Evolutionary conservation across 352 stramenopile species (phyloP).

Genomic region (Globisporangium yorkense): DNA sequence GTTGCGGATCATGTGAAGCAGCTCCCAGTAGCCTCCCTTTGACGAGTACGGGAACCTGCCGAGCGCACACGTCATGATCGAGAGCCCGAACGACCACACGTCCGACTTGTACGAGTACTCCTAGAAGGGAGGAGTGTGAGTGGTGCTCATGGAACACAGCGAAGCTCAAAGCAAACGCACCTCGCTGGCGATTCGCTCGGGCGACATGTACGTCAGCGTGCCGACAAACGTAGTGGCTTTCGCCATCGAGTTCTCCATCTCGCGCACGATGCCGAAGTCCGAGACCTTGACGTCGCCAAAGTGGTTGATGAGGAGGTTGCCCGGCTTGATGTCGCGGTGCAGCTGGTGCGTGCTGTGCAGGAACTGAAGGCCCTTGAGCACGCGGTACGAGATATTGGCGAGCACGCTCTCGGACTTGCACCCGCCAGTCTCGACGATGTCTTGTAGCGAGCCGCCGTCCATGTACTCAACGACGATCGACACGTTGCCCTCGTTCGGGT

Average conservation of each 20-base stretch:
- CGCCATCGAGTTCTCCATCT: slow-evolving; percentile 83
- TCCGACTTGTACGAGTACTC: slow-evolving; percentile 87
- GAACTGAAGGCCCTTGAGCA: slow-evolving; percentile 85
- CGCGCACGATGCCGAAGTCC: slow-evolving; percentile 79
- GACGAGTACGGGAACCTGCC: slow-evolving; percentile 86
- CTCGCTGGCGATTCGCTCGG: slow-evolving; percentile 89
- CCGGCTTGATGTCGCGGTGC: slow-evolving; percentile 93
- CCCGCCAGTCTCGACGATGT: slow-evolving; percentile 88
- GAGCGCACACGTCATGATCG: slow-evolving; percentile 88
- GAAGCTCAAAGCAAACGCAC: slow-evolving; percentile 10
- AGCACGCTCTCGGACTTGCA: slow-evolving; percentile 86
- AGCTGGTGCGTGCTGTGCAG: slow-evolving; percentile 88
- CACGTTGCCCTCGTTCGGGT: slow-evolving; percentile 86
- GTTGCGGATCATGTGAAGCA: slow-evolving; percentile 88
- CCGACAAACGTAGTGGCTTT: slow-evolving; percentile 90
- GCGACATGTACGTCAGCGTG: slow-evolving; percentile 92
- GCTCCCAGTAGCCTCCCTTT: slow-evolving; percentile 85
- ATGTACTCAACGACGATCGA: slow-evolving; percentile 96
- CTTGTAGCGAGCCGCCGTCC: slow-evolving; percentile 91
- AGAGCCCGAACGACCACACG: slow-evolving; percentile 82
- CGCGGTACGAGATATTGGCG: slow-evolving; percentile 83
- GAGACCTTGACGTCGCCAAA: slow-evolving; percentile 88
- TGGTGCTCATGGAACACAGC: slow-evolving; percentile 2
- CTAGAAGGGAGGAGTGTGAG: slow-evolving; percentile 10
- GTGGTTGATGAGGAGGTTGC: slow-evolving; percentile 93